These are phyloP conservation scores for Fusarium sterilihyphosum DNA, from an alignment of 2,329 filamentous ascomycete genomes.

Conservation along the genomic window DNA sequence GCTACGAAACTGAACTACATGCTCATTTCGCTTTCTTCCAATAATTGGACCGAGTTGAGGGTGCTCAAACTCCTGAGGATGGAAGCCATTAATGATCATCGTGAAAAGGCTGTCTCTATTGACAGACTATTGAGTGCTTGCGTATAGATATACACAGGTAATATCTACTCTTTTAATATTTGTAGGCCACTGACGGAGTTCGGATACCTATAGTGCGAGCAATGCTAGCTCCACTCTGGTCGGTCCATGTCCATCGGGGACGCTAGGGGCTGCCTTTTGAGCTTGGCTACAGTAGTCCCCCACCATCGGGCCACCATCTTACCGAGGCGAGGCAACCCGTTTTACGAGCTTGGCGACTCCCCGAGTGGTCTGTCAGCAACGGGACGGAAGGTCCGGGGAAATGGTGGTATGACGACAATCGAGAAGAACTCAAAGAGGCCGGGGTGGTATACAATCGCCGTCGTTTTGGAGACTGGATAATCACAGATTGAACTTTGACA, in stretches of 20 bases:
- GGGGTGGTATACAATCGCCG: neutral
- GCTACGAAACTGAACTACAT: neutral
- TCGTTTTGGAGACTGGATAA: neutral
- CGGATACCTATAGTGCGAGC: neutral
- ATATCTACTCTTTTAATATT: neutral
- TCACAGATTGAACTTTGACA: neutral
- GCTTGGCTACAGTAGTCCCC: neutral
- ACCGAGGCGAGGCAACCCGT: neutral
- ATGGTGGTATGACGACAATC: neutral
- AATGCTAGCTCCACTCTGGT: neutral
- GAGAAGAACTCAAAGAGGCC: too few relatives aligned
- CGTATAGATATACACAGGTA: neutral
- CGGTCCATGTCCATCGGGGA: neutral
- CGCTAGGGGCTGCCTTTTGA: neutral
- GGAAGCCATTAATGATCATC: neutral
- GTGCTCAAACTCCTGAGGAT: neutral
- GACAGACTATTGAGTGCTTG: neutral
- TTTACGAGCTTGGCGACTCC: too few relatives aligned
- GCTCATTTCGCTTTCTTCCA: neutral
- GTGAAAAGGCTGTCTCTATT: neutral
- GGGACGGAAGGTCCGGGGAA: neutral
- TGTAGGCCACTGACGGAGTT: neutral
- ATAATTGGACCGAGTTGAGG: neutral
- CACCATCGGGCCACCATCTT: neutral
- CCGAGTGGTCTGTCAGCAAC: neutral